Evolutionary conservation across 108 stramenopile species (phyloP), one percentile per base, ranked within the genome.

Genomic region (Cylindrotheca closterium): DNA sequence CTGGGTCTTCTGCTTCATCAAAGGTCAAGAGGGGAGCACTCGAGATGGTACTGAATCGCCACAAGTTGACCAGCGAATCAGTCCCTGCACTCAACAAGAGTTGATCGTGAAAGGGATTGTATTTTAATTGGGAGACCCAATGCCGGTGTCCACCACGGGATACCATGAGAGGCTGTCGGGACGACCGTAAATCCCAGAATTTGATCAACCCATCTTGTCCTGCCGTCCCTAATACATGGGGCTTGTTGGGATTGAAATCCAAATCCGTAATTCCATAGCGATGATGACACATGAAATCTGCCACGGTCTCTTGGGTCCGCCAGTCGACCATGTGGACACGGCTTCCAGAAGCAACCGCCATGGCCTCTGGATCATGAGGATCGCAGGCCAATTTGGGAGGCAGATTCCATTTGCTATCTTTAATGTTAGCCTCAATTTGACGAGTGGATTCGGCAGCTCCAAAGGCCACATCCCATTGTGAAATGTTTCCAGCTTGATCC

Each of bases 51-150:
- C 89, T 86, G 28, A 98, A 73, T 51, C 99, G 81, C 98, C 98
- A 99, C 27, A 98, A 66, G 74, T 96, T 94, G 10, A 93, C 93
- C 33, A 86, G 52, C 12, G 82, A 75, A 82, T 99, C 99, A 5
- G 93, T 88, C 22, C 99, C 98, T 17, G 87, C 91, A 57, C 81
- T 86, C 42, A 97, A 32, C n/a, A 99, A 68, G 58, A 99, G 71
- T 75, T 99, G 99, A 79, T 99, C 99, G 73, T 99, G 97, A 78
- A 92, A 98, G 2, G 93, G 94, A 81, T 99, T 99, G 81, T 97
- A 99, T 15, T 53, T 34, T 5, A 96, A 92, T 47, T 64, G 58
- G 15, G 79, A 83, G 24, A 71, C 67, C 94, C 92, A 96, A 83
- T 98, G 96, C 17, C 78, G 74, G 79, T 98, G 98, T 27, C 93